Conservation (phyloP, 2,329 filamentous ascomycete genomes). For the Botrytis porri region DNA sequence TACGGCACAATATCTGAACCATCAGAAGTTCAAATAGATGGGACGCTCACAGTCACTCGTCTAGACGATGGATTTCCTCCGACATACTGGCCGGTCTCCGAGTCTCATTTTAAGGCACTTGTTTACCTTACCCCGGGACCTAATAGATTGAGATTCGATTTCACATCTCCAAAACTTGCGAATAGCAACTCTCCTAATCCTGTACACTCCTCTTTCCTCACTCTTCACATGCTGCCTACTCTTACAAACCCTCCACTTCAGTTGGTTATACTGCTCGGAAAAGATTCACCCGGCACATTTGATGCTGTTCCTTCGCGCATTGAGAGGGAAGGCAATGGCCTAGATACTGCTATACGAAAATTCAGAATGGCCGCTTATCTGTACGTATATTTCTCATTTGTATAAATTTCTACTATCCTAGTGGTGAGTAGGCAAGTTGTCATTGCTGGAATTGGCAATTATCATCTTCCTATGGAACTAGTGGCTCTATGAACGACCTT, state of each 20-base stretch:
- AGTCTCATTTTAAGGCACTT: constrained; percentile 88
- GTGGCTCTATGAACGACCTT: not conserved
- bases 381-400: constrained; percentile 5
- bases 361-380: constrained; percentile 94
- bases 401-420: not conserved
- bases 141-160: constrained; percentile 86
- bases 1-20: constrained; percentile 78
- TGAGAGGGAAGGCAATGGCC: constrained; percentile 75
- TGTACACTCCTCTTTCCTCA: constrained; percentile 75
- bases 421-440: not conserved
- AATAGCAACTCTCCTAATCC: constrained; percentile 64
- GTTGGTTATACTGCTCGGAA: constrained; percentile 80
- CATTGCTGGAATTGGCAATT: not conserved
- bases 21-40: constrained; percentile 66
- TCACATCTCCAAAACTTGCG: constrained; percentile 75
- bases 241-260: constrained; percentile 79
- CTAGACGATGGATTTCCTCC: constrained; percentile 83
- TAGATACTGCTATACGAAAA: constrained; percentile 80
- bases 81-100: constrained; percentile 80
- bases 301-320: constrained; percentile 75
- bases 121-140: constrained; percentile 88
- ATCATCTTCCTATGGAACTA: not conserved
- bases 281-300: constrained; percentile 82
- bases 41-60: constrained; percentile 73
- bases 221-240: constrained; percentile 81